A percentile compares a stretch with the other conserved stretches of the same genome.
These are phyloP conservation scores for Alternaria arborescens DNA, from an alignment of 2,329 filamentous ascomycete genomes.

Conservation along the genomic window DNA sequence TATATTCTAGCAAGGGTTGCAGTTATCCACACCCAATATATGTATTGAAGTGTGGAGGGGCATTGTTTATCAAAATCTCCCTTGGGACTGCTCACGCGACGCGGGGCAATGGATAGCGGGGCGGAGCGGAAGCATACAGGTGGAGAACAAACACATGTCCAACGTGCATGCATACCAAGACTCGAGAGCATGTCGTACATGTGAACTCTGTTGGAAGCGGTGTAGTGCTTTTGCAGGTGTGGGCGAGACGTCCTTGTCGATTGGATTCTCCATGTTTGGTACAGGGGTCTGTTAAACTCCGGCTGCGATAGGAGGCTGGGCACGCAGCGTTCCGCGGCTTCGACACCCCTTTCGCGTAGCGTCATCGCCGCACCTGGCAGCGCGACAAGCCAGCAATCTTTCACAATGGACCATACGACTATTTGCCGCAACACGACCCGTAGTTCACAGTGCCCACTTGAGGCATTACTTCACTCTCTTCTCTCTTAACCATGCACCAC, in stretches of 20 bases:
- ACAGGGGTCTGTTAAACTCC: slow-evolving; percentile 5
- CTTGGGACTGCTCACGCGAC: slow-evolving; percentile 7
- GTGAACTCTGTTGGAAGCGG: slow-evolving; percentile 1
- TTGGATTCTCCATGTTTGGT: background rate
- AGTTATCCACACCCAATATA: background rate
- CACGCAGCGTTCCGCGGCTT: slow-evolving; percentile 6
- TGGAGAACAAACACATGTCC: slow-evolving; percentile 1
- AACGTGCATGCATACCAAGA: slow-evolving; percentile 8
- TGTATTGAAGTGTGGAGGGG: background rate
- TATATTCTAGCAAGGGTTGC: background rate
- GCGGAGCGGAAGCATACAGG: slow-evolving; percentile 5
- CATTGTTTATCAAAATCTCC: background rate
- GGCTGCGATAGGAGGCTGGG: slow-evolving; percentile 7
- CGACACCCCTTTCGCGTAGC: slow-evolving; percentile 9
- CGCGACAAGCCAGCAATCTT: slow-evolving; percentile 16
- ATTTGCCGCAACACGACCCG: background rate
- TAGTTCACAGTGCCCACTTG: background rate
- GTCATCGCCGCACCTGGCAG: slow-evolving; percentile 9
- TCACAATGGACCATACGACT: slow-evolving; percentile 3
- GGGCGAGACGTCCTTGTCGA: background rate
- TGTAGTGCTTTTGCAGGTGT: slow-evolving; percentile 2
- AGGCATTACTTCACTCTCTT: slow-evolving; percentile 1
- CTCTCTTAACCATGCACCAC: slow-evolving; percentile 17
- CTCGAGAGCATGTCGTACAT: background rate
- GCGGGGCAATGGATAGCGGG: slow-evolving; percentile 6